Evolutionary conservation across 441 rosid genomes (phyloP).

Genomic region (Corymbia citriodora): DNA sequence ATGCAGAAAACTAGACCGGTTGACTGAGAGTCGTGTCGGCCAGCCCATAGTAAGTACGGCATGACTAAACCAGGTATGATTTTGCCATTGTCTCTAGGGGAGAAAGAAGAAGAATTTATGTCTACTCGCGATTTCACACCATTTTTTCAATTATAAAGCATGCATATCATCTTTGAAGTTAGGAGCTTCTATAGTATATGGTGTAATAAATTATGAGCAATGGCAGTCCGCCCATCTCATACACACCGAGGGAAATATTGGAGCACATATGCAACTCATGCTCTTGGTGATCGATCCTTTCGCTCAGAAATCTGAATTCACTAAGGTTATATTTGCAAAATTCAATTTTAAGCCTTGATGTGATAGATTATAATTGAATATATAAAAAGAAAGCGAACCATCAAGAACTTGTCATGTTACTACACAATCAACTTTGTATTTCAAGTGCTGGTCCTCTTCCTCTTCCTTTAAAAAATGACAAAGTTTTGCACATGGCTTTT

Average conservation of each 20-base stretch:
- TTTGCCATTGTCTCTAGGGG: background rate
- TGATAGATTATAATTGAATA: background rate
- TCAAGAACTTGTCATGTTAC: background rate
- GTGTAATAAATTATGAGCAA: background rate
- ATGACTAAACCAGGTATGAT: background rate
- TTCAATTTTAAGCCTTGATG: background rate
- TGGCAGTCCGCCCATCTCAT: background rate
- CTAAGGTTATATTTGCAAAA: background rate
- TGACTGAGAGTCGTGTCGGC: background rate
- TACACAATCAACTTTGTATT: background rate
- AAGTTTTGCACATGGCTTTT: background rate
- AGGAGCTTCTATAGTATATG: background rate
- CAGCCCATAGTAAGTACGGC: background rate
- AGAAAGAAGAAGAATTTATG: background rate
- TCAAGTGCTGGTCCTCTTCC: background rate
- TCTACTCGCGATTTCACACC: background rate
- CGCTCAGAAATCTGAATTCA: background rate
- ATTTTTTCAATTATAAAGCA: background rate
- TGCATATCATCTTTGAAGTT: background rate
- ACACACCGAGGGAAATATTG: rapidly evolving
- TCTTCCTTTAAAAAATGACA: background rate
- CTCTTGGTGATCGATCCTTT: background rate
- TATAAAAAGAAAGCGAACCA: background rate
- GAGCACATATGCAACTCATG: rapidly evolving
- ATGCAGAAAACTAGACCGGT: background rate